A percentile compares a stretch with the other conserved stretches of the same genome.
Conservation (phyloP, 345 rosid species). For the Euclidium syriacum region DNA sequence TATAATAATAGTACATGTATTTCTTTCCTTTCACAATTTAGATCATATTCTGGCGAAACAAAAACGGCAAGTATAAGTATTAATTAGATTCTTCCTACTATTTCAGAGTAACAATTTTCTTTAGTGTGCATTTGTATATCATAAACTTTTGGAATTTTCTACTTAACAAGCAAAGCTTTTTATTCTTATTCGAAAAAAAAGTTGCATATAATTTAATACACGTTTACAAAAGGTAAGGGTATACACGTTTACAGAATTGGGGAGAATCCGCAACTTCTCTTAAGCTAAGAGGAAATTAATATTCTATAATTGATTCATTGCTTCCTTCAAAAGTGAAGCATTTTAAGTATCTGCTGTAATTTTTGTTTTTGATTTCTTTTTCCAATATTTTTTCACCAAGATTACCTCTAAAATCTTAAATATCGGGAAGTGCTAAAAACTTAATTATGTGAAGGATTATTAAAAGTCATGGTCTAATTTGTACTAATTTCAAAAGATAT, state of each 20-base stretch:
- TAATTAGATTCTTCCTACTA: not conserved
- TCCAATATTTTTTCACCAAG: too few species aligned
- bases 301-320: conserved; percentile 4
- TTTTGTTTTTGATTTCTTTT: not conserved
- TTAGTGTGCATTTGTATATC: too few species aligned
- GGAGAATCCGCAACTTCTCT: conserved; percentile 18
- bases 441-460: too few species aligned
- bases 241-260: not conserved
- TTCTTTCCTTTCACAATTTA: not conserved
- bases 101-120: not conserved
- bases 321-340: not conserved
- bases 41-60: not conserved
- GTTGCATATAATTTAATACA: conserved; percentile 5
- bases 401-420: too few species aligned
- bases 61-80: conserved; percentile 16
- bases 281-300: conserved; percentile 11
- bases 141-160: conserved; percentile 14
- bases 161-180: conserved; percentile 8
- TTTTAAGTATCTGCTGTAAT: too few species aligned
- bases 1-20: too few species aligned
- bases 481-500: too few species aligned
- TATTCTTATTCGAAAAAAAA: not conserved
- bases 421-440: too few species aligned
- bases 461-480: too few species aligned
- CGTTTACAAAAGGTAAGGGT: not conserved